Base-by-base conservation (phyloP, 23 red algal genomes). In the Gracilaria vermiculophylla region DNA sequence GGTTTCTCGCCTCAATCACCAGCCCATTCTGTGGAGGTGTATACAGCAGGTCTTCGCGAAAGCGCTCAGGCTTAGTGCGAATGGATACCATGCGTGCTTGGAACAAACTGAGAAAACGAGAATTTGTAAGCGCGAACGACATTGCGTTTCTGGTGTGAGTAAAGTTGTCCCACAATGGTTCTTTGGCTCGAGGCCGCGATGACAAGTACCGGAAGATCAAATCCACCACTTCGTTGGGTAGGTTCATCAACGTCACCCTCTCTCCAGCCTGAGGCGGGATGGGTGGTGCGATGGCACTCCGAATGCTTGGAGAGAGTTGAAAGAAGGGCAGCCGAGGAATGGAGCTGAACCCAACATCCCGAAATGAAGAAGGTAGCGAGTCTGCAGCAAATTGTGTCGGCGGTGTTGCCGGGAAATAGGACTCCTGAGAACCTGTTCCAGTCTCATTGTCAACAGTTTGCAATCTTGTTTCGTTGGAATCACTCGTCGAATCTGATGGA, bases 181-280 rank as follows among this genome's bases (percentile, higher is more conserved):
- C 78, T 28, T 44, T 44, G 16, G 78, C 27, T 33, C 55, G 50
- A 39, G 78, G 78, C 23, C 78, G 25, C 16, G 78, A 82, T 29
- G 78, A 82, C 12, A 82, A 55, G 32, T 82, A 82, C 17, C 78
- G 55, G 27, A 82, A 82, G 54, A 82, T 43, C 78, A 82, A 60
- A 44, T 82, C 78, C 28, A 82, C 40, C 3, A 82, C 78, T 55
- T 82, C 78, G 78, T 82, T 82, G 48, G 78, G 78, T 34, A 82
- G 60, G 54, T 82, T 51, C 78, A 66, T 57, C 31, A 82, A 12
- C 20, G 52, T 62, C 54, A 82, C 53, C 67, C 37, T 33, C 17
- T 73, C 39, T 28, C 67, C 67, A 10, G 36, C 67, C 37, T 73
- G 39, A 42, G 39, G 67, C 67, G 39, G 36, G n/a, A 73, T 73